Conservation (phyloP, 176 grass and related monocot genomes). For the Musa beccarii region DNA sequence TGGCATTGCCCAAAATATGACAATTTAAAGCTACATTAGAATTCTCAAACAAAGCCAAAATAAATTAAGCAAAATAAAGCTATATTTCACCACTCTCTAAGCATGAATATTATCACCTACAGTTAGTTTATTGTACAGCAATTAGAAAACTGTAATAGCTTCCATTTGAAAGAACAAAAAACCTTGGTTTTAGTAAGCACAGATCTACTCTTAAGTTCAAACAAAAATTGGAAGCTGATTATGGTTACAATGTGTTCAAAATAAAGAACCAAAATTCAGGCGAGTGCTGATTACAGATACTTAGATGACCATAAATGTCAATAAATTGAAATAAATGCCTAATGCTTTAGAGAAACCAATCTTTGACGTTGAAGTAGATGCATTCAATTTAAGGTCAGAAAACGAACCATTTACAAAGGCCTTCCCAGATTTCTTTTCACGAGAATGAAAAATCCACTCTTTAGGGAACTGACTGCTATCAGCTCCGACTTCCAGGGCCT, state of each 20-base stretch:
- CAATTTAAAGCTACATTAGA: too few relatives aligned
- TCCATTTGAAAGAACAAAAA: too few relatives aligned
- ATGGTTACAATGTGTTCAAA: background rate
- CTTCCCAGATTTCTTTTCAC: constrained; percentile 46
- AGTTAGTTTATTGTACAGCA: too few relatives aligned
- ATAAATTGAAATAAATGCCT: background rate
- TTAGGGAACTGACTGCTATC: constrained; percentile 34
- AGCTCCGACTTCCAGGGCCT: constrained; percentile 36
- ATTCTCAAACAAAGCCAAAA: too few relatives aligned
- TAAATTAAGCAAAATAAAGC: too few relatives aligned
- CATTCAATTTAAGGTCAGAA: constrained; percentile 8
- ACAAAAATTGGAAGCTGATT: background rate
- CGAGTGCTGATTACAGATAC: background rate
- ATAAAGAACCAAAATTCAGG: background rate
- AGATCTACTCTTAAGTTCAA: background rate
- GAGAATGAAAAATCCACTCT: constrained; percentile 39
- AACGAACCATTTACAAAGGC: constrained; percentile 40
- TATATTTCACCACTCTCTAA: too few relatives aligned
- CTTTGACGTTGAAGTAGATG: background rate
- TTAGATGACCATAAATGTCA: background rate
- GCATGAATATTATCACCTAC: too few relatives aligned
- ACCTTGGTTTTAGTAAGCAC: background rate
- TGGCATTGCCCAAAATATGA: too few relatives aligned
- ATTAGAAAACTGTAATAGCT: too few relatives aligned
- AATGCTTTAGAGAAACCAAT: background rate